Evolutionary conservation across 345 rosid genomes (phyloP).

Genomic region (Bruguiera parviflora): DNA sequence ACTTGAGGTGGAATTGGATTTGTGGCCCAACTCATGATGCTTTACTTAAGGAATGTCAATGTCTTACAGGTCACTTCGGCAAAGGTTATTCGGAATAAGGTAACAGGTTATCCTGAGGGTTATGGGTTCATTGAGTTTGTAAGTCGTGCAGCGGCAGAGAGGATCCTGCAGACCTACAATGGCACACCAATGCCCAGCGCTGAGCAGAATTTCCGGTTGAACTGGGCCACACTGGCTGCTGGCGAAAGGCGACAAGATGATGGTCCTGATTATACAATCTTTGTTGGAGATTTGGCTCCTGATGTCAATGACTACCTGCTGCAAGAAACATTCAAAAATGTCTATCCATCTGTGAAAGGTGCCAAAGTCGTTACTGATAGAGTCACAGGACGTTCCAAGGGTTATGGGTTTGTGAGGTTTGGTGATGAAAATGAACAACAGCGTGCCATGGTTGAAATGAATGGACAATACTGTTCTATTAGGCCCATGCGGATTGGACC

Average conservation of each 20-base stretch:
- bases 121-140: constrained; percentile 88
- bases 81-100: constrained; percentile 86
- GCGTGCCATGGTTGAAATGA: constrained; percentile 95
- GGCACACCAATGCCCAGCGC: constrained; percentile 71
- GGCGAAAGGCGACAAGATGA: constrained; percentile 92
- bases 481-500: constrained; percentile 96
- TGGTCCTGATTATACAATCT: constrained; percentile 74
- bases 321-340: constrained; percentile 65
- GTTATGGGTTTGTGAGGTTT: constrained; percentile 95
- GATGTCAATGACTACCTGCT: constrained; percentile 79
- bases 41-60: no score
- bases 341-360: constrained; percentile 73
- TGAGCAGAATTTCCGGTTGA: constrained; percentile 78
- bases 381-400: constrained; percentile 87
- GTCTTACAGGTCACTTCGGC: constrained; percentile 52
- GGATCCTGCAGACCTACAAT: constrained; percentile 67
- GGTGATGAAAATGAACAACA: constrained; percentile 77
- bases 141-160: constrained; percentile 70
- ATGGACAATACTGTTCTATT: constrained; percentile 71
- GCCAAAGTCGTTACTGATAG: constrained; percentile 95
- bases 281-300: constrained; percentile 94
- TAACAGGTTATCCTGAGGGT: constrained; percentile 64
- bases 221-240: constrained; percentile 86
- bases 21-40: no score
- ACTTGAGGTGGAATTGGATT: background rate